Evolutionary conservation across 177 flowering plant genomes (phyloP).

Genomic region (Vitis hybrid): DNA sequence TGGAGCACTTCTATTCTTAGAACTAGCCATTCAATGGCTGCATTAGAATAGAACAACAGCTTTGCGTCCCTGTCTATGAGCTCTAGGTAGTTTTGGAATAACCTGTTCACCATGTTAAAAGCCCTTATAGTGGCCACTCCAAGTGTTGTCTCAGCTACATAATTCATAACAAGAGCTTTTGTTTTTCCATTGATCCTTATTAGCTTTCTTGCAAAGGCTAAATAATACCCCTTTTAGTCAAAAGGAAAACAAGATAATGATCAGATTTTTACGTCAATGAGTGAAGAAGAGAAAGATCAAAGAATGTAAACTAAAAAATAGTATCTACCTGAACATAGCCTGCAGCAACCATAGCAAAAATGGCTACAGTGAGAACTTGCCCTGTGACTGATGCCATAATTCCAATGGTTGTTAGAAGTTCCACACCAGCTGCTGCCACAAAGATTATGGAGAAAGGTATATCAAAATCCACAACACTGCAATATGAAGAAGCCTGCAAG

Average conservation of each 20-base stretch:
- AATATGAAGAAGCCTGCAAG: slow-evolving; percentile 70
- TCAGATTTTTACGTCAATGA: no score
- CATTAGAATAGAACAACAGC: slow-evolving; percentile 69
- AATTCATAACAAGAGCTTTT: slow-evolving; percentile 86
- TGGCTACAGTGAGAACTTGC: slow-evolving; percentile 76
- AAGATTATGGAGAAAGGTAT: slow-evolving; percentile 47
- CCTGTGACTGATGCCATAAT: slow-evolving; percentile 79
- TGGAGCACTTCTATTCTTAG: slow-evolving; percentile 69
- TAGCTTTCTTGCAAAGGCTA: slow-evolving; percentile 69
- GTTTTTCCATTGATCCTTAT: slow-evolving; percentile 85
- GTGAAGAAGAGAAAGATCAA: no score
- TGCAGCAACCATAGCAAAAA: slow-evolving; percentile 37
- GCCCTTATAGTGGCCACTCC: slow-evolving; percentile 83
- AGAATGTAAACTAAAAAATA: no score
- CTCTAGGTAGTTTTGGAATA: slow-evolving; percentile 51
- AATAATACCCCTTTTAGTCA: slow-evolving; percentile 47
- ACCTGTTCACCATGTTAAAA: slow-evolving; percentile 48
- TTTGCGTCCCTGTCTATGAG: slow-evolving; percentile 70
- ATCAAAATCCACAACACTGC: slow-evolving; percentile 61
- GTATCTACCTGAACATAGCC: slow-evolving; percentile 61
- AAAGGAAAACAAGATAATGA: neutral
- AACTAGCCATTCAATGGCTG: slow-evolving; percentile 72
- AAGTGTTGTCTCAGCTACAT: slow-evolving; percentile 82
- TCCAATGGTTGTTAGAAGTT: slow-evolving; percentile 38
- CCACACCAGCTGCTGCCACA: slow-evolving; percentile 21